Conservation (phyloP, 257 asterid species). For the Solanum microdontum region DNA sequence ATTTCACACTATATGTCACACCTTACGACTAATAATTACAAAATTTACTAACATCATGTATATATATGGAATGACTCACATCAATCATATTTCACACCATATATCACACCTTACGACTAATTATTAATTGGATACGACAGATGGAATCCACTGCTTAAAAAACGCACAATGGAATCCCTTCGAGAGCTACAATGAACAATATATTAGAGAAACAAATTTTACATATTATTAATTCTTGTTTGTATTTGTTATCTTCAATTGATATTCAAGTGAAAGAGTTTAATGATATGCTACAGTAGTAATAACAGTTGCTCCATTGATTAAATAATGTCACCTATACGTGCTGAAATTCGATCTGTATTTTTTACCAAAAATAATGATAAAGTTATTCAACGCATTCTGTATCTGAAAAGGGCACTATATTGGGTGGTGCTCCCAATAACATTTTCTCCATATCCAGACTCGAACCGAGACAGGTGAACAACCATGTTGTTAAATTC, state of each 20-base stretch:
- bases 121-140: neutral
- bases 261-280: neutral
- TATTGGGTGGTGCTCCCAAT: rapidly evolving
- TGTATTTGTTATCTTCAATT: neutral
- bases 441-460: too few species aligned
- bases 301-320: neutral
- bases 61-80: too few species aligned
- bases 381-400: neutral
- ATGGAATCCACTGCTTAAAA: neutral
- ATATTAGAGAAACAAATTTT: too few species aligned
- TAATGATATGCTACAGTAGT: neutral
- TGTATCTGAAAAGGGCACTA: too few species aligned
- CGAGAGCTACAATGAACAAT: neutral
- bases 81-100: too few species aligned
- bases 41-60: too few species aligned
- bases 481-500: too few species aligned
- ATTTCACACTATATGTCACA: too few species aligned
- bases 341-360: neutral
- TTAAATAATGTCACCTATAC: neutral
- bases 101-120: neutral
- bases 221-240: too few species aligned
- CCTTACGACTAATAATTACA: too few species aligned
- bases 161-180: neutral
- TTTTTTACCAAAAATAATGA: too few species aligned
- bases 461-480: too few species aligned